A percentile compares a stretch with the other conserved stretches of the same genome.
Conservation (phyloP, 371 early-diverging fungal species). For the Rhizopus stolonifer region DNA sequence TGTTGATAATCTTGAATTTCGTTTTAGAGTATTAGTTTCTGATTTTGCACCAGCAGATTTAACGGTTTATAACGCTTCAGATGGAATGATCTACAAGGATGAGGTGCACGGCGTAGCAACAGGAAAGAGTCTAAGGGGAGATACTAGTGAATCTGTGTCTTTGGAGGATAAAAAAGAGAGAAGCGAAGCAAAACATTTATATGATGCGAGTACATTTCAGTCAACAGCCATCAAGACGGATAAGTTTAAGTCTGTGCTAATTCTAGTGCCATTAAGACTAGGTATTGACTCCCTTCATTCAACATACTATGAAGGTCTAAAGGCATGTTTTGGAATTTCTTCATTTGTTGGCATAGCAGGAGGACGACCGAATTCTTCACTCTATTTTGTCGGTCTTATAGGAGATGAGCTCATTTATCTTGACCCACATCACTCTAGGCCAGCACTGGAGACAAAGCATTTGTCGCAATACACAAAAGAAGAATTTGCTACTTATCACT, state of each 20-base stretch:
- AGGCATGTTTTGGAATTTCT: constrained; percentile 75
- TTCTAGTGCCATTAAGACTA: constrained; percentile 85
- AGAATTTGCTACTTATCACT: constrained; percentile 84
- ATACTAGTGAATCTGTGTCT: constrained; percentile 27
- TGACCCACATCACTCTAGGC: constrained; percentile 91
- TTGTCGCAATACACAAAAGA: constrained; percentile 49
- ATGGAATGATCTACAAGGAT: constrained; percentile 73
- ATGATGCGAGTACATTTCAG: constrained; percentile 22
- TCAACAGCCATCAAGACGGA: neutral
- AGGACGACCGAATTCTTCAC: constrained; percentile 91
- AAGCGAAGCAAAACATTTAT: constrained; percentile 35
- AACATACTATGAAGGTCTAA: constrained; percentile 75
- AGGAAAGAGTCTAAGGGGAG: constrained; percentile 40
- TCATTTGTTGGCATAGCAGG: constrained; percentile 91
- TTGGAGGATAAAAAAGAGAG: constrained; percentile 9
- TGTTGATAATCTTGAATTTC: neutral
- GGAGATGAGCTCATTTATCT: constrained; percentile 82
- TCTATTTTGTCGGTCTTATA: constrained; percentile 90
- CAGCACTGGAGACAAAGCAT: constrained; percentile 60
- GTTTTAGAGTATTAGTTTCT: constrained; percentile 64
- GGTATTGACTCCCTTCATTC: constrained; percentile 88
- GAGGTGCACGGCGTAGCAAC: constrained; percentile 48
- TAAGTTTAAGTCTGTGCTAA: constrained; percentile 64
- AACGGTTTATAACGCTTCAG: constrained; percentile 69
- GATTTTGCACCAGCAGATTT: constrained; percentile 63